Percentiles rank a stretch among this genome's conserved stretches.
Conservation (phyloP, 139 green algal species). For the Tetradesmus obliquus region DNA sequence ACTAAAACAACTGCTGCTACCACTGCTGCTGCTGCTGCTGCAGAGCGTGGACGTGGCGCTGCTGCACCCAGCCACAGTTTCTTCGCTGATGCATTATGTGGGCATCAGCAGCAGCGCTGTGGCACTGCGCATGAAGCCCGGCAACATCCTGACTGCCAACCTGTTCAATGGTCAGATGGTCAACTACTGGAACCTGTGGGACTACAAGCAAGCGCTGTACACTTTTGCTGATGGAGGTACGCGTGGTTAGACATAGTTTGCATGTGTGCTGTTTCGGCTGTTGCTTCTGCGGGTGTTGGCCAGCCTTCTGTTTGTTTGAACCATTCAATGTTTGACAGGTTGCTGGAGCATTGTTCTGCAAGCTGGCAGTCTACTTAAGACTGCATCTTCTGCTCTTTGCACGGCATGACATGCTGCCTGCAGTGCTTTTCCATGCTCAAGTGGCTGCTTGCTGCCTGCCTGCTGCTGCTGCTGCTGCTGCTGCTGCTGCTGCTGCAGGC, state of each 20-base stretch:
- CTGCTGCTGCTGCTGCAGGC: constrained; percentile 16
- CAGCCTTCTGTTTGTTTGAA: not conserved
- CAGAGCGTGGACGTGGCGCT: constrained; percentile 6
- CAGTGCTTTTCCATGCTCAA: too few relatives aligned
- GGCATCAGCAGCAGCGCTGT: constrained; percentile 32
- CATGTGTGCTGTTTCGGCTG: too few relatives aligned
- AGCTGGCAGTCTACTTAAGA: too few relatives aligned
- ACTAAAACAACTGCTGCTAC: too few relatives aligned
- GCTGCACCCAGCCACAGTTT: not conserved
- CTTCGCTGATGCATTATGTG: constrained; percentile 26
- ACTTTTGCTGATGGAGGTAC: constrained; percentile 38
- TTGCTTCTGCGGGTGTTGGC: too few relatives aligned
- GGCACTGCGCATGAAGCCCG: constrained; percentile 27
- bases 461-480: too few relatives aligned
- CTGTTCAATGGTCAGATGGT: constrained; percentile 41
- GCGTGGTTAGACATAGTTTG: not conserved
- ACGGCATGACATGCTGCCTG: too few relatives aligned
- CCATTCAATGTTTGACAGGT: too few relatives aligned
- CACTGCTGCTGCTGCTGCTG: not conserved
- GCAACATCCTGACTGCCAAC: constrained; percentile 31
- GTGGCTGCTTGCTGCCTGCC: too few relatives aligned
- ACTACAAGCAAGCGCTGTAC: constrained; percentile 22
- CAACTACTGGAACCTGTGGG: constrained; percentile 43
- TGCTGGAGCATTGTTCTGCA: too few relatives aligned
- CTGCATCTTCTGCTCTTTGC: too few relatives aligned